These are phyloP conservation scores for Pseudogymnoascus sp. DNA, from an alignment of 2,329 filamentous ascomycete genomes.

Conservation along the genomic window DNA sequence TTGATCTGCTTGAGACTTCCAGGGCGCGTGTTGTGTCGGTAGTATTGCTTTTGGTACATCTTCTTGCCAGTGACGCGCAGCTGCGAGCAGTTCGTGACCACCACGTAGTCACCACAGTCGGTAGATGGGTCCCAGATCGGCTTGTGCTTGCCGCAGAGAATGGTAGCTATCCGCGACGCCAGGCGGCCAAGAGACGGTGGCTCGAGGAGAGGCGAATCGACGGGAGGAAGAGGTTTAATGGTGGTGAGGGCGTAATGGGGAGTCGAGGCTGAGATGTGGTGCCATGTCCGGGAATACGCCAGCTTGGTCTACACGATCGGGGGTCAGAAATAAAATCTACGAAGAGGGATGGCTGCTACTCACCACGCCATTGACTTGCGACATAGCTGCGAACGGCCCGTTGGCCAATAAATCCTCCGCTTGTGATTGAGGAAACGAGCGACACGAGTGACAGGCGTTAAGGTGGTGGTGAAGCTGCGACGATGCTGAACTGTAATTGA, in stretches of 20 bases:
- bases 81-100: slow-evolving; percentile 80
- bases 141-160: slow-evolving; percentile 98
- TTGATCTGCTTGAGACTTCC: slow-evolving; percentile 80
- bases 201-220: slow-evolving; percentile 37
- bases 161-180: slow-evolving; percentile 74
- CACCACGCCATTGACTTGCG: slow-evolving; percentile 71
- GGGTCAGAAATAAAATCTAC: slow-evolving; percentile 7
- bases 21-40: slow-evolving; percentile 84
- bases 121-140: slow-evolving; percentile 95
- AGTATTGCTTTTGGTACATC: slow-evolving; percentile 89
- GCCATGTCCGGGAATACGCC: slow-evolving; percentile 94
- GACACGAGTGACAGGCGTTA: neutral
- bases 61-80: slow-evolving; percentile 88
- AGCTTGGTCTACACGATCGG: slow-evolving; percentile 64
- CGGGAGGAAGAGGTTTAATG: slow-evolving; percentile 34
- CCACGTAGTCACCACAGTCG: slow-evolving; percentile 98
- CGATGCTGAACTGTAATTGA: slow-evolving; percentile 1
- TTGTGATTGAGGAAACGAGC: neutral
- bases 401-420: slow-evolving; percentile 11
- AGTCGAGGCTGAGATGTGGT: slow-evolving; percentile 66
- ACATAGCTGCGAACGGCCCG: slow-evolving; percentile 46
- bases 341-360: slow-evolving; percentile 20
- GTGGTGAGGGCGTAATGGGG: slow-evolving; percentile 50
- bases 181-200: slow-evolving; percentile 81
- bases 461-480: neutral